A percentile compares a stretch with the other conserved stretches of the same genome.
Conservation (phyloP, 345 rosid genomes). For the Camelina laxa region DNA sequence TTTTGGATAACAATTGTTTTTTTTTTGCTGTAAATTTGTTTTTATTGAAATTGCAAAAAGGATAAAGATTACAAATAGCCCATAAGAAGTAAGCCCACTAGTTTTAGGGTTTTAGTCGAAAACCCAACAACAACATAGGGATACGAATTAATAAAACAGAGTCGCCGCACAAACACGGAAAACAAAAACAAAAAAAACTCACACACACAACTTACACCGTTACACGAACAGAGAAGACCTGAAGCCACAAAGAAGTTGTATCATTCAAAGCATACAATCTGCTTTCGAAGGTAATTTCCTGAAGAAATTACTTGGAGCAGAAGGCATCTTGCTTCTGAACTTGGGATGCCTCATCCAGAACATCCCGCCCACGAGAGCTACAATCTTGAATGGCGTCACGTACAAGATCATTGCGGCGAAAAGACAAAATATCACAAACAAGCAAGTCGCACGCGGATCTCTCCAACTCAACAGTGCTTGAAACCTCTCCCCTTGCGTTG, state of each 20-base stretch:
- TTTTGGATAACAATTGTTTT: too few relatives aligned
- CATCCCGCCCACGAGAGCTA: slow-evolving; percentile 65
- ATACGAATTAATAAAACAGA: slow-evolving; percentile 3
- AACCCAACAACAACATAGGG: not conserved
- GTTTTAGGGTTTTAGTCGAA: not conserved
- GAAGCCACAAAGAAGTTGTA: not conserved
- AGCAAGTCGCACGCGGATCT: slow-evolving; percentile 82
- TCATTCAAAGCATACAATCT: slow-evolving; percentile 69
- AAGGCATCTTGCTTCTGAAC: slow-evolving; percentile 85
- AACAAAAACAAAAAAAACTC: not conserved
- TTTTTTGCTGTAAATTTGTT: not conserved
- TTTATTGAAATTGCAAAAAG: not conserved
- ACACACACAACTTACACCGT: not conserved
- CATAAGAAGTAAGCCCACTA: slow-evolving; percentile 17
- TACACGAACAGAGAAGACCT: not conserved
- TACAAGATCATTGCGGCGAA: slow-evolving; percentile 70
- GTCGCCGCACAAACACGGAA: not conserved
- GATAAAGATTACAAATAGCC: not conserved
- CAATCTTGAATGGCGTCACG: slow-evolving; percentile 68
- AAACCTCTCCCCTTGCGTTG: slow-evolving; percentile 85
- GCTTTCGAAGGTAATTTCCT: slow-evolving; percentile 79
- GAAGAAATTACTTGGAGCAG: slow-evolving; percentile 86
- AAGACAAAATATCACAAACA: slow-evolving; percentile 69
- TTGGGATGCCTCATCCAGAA: slow-evolving; percentile 81
- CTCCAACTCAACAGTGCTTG: slow-evolving; percentile 80